Conservation (phyloP, 192 early-diverging fungal species). For the Entomortierella lignicola region DNA sequence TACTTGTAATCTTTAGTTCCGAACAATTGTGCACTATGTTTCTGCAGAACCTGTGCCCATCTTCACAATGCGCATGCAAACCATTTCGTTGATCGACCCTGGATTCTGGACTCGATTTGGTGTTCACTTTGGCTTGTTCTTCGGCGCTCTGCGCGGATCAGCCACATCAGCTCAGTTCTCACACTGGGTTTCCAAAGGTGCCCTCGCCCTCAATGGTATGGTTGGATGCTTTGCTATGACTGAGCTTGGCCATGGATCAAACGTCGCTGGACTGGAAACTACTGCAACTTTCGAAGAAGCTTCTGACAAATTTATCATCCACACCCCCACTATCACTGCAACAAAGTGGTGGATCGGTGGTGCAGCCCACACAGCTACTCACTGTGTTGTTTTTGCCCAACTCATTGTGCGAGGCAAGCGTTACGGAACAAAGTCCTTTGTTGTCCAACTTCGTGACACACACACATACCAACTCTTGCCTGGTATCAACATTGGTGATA, state of each 20-base stretch:
- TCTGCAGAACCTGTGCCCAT: slow-evolving; percentile 75
- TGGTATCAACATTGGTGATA: slow-evolving; percentile 91
- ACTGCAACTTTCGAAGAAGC: slow-evolving; percentile 89
- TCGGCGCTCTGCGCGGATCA: slow-evolving; percentile 86
- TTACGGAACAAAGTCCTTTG: slow-evolving; percentile 90
- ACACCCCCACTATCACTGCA: slow-evolving; percentile 79
- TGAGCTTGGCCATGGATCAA: slow-evolving; percentile 91
- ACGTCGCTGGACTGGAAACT: slow-evolving; percentile 92
- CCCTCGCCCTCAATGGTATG: slow-evolving; percentile 82
- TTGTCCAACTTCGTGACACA: slow-evolving; percentile 88
- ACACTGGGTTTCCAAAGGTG: slow-evolving; percentile 89
- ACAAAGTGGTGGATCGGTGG: slow-evolving; percentile 99
- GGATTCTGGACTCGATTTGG: slow-evolving; percentile 93
- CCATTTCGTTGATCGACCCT: slow-evolving; percentile 85
- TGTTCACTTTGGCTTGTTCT: slow-evolving; percentile 91
- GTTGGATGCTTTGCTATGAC: slow-evolving; percentile 96
- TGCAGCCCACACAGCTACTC: slow-evolving; percentile 91
- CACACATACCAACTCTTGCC: slow-evolving; percentile 83
- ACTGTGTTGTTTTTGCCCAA: slow-evolving; percentile 86
- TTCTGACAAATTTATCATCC: slow-evolving; percentile 89
- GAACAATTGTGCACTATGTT: slow-evolving; percentile 76
- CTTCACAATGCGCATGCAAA: slow-evolving; percentile 82
- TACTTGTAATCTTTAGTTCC: slow-evolving; percentile 53
- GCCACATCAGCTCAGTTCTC: slow-evolving; percentile 86
- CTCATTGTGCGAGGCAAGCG: slow-evolving; percentile 82